Conservation (phyloP, 331 rosid genomes). For the Rosa hybrid region DNA sequence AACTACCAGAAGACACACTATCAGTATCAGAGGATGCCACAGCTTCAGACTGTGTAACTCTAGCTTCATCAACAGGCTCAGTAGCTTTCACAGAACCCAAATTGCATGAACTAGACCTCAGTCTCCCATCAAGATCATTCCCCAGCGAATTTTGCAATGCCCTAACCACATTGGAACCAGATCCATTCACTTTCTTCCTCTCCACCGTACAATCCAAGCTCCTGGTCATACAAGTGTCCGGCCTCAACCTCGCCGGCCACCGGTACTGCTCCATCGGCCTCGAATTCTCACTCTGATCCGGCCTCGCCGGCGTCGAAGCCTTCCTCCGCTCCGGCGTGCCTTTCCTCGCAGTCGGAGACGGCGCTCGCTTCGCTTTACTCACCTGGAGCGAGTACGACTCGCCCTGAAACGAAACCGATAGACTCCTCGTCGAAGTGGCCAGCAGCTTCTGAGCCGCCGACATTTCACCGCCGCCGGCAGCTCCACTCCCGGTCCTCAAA, state of each 20-base stretch:
- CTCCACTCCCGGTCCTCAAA: conserved; percentile 34
- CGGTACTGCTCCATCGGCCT: conserved; percentile 68
- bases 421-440: conserved; percentile 78
- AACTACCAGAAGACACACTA: conserved; percentile 68
- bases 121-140: conserved; percentile 40
- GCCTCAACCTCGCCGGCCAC: conserved; percentile 61
- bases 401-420: conserved; percentile 90
- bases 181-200: conserved; percentile 39
- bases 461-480: conserved; percentile 35
- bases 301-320: conserved; percentile 44
- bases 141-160: conserved; percentile 59
- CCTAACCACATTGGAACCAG: conserved; percentile 51
- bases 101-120: conserved; percentile 27
- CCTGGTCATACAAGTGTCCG: conserved; percentile 48
- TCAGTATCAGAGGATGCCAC: conserved; percentile 65
- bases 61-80: conserved; percentile 38
- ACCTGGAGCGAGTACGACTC: conserved; percentile 87
- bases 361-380: conserved; percentile 62
- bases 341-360: conserved; percentile 57
- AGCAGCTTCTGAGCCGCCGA: conserved; percentile 73
- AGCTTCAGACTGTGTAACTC: conserved; percentile 28
- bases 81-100: conserved; percentile 21
- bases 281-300: conserved; percentile 51
- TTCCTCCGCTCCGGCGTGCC: conserved; percentile 82
- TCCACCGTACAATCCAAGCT: conserved; percentile 60